These are phyloP conservation scores for Laburnicola sp. DNA, from an alignment of 2,329 filamentous ascomycete genomes.

Conservation along the genomic window DNA sequence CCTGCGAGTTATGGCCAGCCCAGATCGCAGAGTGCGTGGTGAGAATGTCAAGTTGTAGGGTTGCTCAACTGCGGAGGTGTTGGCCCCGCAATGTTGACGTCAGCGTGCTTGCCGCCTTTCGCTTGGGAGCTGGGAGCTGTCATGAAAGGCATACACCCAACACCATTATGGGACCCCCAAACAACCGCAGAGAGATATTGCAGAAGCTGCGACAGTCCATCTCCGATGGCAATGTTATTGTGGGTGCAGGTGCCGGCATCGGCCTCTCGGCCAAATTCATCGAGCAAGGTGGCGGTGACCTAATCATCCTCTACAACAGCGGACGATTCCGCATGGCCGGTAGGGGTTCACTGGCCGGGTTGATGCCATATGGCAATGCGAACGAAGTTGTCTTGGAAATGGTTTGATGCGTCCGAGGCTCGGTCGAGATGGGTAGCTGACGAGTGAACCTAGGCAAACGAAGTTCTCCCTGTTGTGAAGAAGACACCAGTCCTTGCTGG, in stretches of 20 bases:
- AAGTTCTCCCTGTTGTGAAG: slow-evolving; percentile 67
- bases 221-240: slow-evolving; percentile 59
- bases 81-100: slow-evolving; percentile 4
- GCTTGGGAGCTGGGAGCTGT: background rate
- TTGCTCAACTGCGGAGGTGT: too few relatives aligned
- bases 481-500: slow-evolving; percentile 69
- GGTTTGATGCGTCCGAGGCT: slow-evolving; percentile 45
- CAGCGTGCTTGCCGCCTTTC: slow-evolving; percentile 1
- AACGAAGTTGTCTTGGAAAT: slow-evolving; percentile 72
- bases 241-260: slow-evolving; percentile 71
- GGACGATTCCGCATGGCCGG: slow-evolving; percentile 75
- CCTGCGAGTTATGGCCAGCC: background rate
- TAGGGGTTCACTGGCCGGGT: slow-evolving; percentile 66
- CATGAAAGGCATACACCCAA: background rate
- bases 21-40: background rate
- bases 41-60: background rate
- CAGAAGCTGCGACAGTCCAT: slow-evolving; percentile 57
- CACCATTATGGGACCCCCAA: slow-evolving; percentile 59
- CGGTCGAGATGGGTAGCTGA: background rate
- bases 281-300: slow-evolving; percentile 67
- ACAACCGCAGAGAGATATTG: slow-evolving; percentile 60
- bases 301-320: slow-evolving; percentile 74
- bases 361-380: slow-evolving; percentile 73
- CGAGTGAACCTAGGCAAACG: slow-evolving; percentile 53
- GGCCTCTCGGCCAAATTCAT: slow-evolving; percentile 72